Evolutionary conservation across 139 green algal genomes (phyloP).

Genomic region (Trebouxia sp.): DNA sequence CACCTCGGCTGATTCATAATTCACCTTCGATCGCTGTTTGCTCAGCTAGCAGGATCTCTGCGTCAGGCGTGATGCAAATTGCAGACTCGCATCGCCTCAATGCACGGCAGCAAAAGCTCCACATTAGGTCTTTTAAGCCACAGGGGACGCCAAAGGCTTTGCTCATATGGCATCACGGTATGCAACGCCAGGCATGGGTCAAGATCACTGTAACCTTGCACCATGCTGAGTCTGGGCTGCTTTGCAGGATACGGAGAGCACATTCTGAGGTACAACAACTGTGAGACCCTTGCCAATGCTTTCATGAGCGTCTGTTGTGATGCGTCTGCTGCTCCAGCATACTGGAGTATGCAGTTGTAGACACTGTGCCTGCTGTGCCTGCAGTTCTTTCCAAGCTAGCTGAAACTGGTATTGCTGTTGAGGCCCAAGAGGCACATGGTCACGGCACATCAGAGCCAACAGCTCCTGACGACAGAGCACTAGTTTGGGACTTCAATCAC

Average conservation of each 20-base stretch:
- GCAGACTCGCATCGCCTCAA: background rate
- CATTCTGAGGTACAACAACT: constrained; percentile 5
- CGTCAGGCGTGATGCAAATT: background rate
- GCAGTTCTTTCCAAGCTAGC: constrained; percentile 37
- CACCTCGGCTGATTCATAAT: no score
- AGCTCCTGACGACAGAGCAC: constrained; percentile 22
- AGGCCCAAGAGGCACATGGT: constrained; percentile 43
- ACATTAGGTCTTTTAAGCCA: background rate
- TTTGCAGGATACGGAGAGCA: background rate
- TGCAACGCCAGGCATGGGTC: no score
- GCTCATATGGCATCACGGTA: constrained; percentile 16
- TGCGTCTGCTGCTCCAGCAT: background rate
- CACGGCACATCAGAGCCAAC: constrained; percentile 43
- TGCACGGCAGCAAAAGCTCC: background rate
- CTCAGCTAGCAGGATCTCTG: no score
- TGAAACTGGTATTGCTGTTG: constrained; percentile 50
- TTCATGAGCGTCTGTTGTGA: no score
- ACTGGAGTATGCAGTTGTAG: no score
- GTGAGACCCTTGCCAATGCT: constrained; percentile 2
- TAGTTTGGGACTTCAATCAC: constrained; percentile 39
- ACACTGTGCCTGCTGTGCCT: background rate
- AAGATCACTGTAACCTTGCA: no score
- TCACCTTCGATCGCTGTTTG: no score
- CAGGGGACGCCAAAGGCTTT: background rate
- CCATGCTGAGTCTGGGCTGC: no score